Conservation (phyloP, 768 basidiomycete genomes). For the Tulasnella sp. region DNA sequence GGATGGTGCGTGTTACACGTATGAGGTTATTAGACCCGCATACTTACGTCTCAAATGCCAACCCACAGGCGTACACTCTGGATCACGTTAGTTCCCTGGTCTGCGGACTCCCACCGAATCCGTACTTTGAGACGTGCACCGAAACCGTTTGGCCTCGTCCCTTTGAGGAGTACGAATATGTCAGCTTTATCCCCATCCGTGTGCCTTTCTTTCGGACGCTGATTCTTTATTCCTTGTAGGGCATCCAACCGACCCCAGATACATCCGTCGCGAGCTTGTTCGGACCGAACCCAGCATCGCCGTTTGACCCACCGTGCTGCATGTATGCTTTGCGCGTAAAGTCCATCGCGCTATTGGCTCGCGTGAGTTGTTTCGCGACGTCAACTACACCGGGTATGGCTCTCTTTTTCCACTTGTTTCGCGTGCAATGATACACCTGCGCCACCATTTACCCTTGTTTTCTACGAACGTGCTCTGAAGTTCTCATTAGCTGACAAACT, state of each 20-base stretch:
- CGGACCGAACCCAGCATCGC: not conserved
- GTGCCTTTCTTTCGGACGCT: not conserved
- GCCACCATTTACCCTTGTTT: not conserved
- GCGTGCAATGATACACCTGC: not conserved
- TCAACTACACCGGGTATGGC: constrained; percentile 6
- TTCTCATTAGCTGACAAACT: not conserved
- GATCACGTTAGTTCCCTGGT: constrained; percentile 5
- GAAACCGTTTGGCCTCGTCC: constrained; percentile 18
- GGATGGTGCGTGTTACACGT: constrained; percentile 5
- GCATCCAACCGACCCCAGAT: not conserved
- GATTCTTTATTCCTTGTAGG: not conserved
- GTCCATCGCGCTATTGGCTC: constrained; percentile 8
- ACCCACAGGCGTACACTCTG: not conserved
- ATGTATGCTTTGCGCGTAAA: constrained; percentile 10
- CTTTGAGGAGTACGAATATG: constrained; percentile 17
- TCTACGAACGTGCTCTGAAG: too few relatives aligned
- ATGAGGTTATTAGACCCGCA: not conserved
- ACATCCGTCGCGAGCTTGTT: not conserved
- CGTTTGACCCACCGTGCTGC: constrained; percentile 9
- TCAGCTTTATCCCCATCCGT: not conserved
- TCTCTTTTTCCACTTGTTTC: not conserved
- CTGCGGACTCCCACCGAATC: constrained; percentile 1
- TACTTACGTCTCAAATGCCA: not conserved
- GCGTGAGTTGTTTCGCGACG: constrained; percentile 10
- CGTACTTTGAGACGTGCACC: not conserved